Evolutionary conservation across 2,329 filamentous ascomycete genomes (phyloP), one percentile per base, ranked within the genome.

Genomic region (Xenosphaeropsis pyriputrescens): DNA sequence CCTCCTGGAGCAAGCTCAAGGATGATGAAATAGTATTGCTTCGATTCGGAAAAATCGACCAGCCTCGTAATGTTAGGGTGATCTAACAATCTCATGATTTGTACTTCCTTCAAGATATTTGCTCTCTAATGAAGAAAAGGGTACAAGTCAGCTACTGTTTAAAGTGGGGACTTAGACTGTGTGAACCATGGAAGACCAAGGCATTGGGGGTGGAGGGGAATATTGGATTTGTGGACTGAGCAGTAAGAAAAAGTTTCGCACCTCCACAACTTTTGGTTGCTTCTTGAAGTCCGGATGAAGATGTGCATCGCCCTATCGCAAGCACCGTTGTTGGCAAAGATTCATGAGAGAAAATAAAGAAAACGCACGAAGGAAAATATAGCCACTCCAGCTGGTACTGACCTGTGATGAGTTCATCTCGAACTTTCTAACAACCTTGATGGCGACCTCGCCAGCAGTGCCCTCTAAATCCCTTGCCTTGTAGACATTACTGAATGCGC

Each of bases 391-490:
- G 44, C 43, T 40, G 33, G 48, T 51, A 80, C 86, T 74, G 73
- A 98, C 91, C 85, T 96, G 91, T 68, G 81, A 86, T 48, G 79
- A 88, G 64, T 94, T 96, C 85, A 98, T 95, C 63, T 98, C 91
- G 58, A 85, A 96, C 64, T 96, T 96, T 55, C 91, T 82, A 46
- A 98, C 91, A 37, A 98, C 91, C 62, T 98, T 98, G 70, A 98
- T 96, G 50, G 89, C 91, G 26, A 91, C 86, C 56, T 96, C 80
- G 47, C 74, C 76, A 45, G 73, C 72, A 44, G 78, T 67, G 31
- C 83, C 81, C 5, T 76, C 70, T 6, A 63, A 57, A 57, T 98
- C 91, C 48, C 70, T 73, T 29, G 91, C 91, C 30, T 85, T 79
- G 61, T 96, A 98, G 46, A 98, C 91, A 54, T 96, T 96, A 67